Evolutionary conservation across 2,329 filamentous ascomycete species (phyloP), one percentile per base, ranked within the genome.

Genomic region (Arthrobotrys entomopaga): DNA sequence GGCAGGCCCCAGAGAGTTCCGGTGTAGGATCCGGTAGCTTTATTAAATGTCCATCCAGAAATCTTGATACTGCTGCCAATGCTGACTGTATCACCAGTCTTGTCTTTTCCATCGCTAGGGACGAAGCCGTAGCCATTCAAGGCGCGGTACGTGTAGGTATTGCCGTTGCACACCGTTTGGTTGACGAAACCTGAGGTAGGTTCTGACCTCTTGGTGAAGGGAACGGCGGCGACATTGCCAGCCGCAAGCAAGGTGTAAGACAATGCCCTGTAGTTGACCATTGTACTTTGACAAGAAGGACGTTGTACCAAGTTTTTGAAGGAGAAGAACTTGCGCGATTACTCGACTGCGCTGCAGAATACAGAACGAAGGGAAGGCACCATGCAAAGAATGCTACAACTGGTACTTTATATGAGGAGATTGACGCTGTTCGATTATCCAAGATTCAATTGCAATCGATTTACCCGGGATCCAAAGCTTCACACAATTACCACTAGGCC

Each of bases 11-110:
- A 92, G 20, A 91, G 79, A 2, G 86, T 84, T 15, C 88, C 90
- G 1, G 84, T 83, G 79, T 91, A 92, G 60, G 82, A 83, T 77
- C 81, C 83, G 3, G 80, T 79, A 1, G 81, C 81, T 79, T 85
- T 86, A 77, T 83, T 84, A 88, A 89, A 92, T 7, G 85, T 84
- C 38, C 80, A 82, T 70, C 83, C 82, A 65, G 89, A 86, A 29
- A 92, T 81, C n/a, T 88, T 86, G 77, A 90, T 86, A 11, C 87
- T 84, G 67, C 86, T 89, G 7, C 90, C 90, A 59, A 90, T 83
- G 1, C 88, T 88, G 29, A 91, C 82, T 0, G 89, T 91, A 79
- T 92, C 90, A 29, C 88, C 88, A 77, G 86, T 89, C 79, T 89
- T 88, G 81, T 92, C 90, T 34, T 84, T 82, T 1, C 85, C 84